Conservation (phyloP, 2,329 filamentous ascomycete species). For the Aspergillus proliferans region DNA sequence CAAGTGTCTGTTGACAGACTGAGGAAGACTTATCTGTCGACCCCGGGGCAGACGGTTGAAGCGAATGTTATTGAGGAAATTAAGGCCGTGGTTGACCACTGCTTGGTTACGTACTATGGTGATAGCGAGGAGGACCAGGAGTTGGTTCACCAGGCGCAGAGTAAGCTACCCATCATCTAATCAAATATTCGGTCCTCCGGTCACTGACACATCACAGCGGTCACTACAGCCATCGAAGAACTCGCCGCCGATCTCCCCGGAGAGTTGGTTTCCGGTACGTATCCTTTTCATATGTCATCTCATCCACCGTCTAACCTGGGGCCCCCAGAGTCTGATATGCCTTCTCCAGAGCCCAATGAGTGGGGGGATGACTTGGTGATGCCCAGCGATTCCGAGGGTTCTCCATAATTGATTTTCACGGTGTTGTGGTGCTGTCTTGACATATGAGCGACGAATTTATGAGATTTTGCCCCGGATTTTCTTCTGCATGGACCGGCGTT, state of each 20-base stretch:
- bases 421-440: conserved; percentile 11
- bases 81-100: conserved; percentile 31
- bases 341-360: conserved; percentile 29
- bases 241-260: conserved; percentile 32
- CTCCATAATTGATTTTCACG: conserved; percentile 21
- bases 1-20: conserved; percentile 28
- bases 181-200: not conserved
- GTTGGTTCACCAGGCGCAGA: conserved; percentile 26
- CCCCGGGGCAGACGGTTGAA: conserved; percentile 25
- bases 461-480: conserved; percentile 6
- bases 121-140: conserved; percentile 31
- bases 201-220: conserved; percentile 15
- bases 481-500: conserved; percentile 22
- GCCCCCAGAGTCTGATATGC: conserved; percentile 33
- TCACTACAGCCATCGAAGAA: conserved; percentile 28
- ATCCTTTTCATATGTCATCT: conserved; percentile 13
- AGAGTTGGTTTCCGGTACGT: conserved; percentile 35
- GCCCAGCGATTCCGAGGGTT: conserved; percentile 36
- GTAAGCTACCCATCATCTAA: conserved; percentile 20
- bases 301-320: conserved; percentile 15
- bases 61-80: conserved; percentile 32
- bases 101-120: conserved; percentile 33
- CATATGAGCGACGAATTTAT: conserved; percentile 23
- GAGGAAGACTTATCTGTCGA: conserved; percentile 24
- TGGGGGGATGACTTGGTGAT: conserved; percentile 39